These are phyloP conservation scores for Dendrobium nobile DNA, from an alignment of 106 monocot genomes.

Conservation along the genomic window DNA sequence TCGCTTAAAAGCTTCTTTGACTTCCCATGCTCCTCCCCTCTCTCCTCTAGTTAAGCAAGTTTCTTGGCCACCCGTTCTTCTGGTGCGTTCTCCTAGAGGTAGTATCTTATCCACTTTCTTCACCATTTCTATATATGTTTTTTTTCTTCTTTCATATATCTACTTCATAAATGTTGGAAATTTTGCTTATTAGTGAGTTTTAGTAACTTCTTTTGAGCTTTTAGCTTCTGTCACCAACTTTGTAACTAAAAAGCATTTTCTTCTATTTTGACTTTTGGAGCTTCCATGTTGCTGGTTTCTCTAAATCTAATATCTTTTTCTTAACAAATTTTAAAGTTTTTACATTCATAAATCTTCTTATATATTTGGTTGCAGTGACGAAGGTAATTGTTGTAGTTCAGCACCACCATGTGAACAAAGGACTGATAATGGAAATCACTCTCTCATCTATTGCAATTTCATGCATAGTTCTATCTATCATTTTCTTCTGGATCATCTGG, in stretches of 20 bases:
- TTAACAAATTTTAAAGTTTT: no score
- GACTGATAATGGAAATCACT: slow-evolving; percentile 4
- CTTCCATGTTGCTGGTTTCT: not conserved
- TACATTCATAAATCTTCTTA: no score
- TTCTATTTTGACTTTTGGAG: not conserved
- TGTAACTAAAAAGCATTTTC: not conserved
- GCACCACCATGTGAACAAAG: slow-evolving; percentile 16
- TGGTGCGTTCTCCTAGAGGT: not conserved
- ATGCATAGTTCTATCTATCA: not conserved
- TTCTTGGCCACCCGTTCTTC: not conserved
- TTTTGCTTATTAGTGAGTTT: no score
- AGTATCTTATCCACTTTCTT: not conserved
- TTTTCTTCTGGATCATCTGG: slow-evolving; percentile 10
- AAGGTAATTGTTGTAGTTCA: slow-evolving; percentile 5
- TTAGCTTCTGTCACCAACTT: not conserved
- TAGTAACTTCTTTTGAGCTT: no score
- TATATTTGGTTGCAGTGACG: no score
- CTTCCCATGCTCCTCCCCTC: not conserved
- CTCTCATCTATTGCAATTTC: slow-evolving; percentile 7
- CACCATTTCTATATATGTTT: not conserved
- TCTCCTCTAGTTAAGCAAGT: not conserved
- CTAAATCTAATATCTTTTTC: not conserved
- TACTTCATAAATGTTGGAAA: not conserved
- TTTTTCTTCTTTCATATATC: not conserved
- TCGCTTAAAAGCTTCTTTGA: no score